Base-by-base conservation (phyloP, 2,329 filamentous ascomycete species). In the Exophiala calicioides region DNA sequence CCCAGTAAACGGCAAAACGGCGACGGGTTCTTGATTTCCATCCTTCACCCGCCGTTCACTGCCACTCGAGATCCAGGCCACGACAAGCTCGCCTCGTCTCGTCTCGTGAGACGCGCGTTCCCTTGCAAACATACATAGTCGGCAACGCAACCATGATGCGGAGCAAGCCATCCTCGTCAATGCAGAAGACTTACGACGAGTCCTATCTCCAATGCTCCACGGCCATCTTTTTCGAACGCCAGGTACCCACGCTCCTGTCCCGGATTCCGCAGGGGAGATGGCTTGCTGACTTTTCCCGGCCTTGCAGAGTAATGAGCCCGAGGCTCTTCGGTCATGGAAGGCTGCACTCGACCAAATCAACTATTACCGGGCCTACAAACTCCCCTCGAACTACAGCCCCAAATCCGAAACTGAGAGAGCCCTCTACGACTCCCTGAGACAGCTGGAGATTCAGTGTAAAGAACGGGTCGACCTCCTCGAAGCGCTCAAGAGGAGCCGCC, bases 171-270 rank as follows among this genome's bases (percentile, higher is more conserved):
- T 77, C 83, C 64, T 82, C 86, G 68, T 82, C 83, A 53, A 82
- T 96, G 68, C 91, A 97, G 73, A 96, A 95, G 79, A 95, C 90
- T 45, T 97, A 97, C 72, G 91, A 97, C 73, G 90, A 97, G 68
- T 90, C 87, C 68, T 96, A 95, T 71, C 73, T 96, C 60, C 90
- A 86, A 64, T 96, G 90, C 70, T 96, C 90, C 10, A 97, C 90
- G 1, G 91, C 91, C 29, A 88, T 95, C 42, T 96, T 95, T 71
- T 96, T 95, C 68, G 93, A 98, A 72, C 82, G 85, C 65, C 86
- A 94, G 81, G 90, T 94, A 71, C 56, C 61, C 23, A 41, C 29
- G 23, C 37, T 33, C 16, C 26, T 18, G 10, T 9, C 4, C 15
- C 21, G n/a, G 7, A 6, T 26, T 24, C 26, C 31, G 12, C 6